A percentile compares a stretch with the other conserved stretches of the same genome.
phyloP scores from a whole-genome alignment of 441 rosid species.

The Croton setiger region DNA sequence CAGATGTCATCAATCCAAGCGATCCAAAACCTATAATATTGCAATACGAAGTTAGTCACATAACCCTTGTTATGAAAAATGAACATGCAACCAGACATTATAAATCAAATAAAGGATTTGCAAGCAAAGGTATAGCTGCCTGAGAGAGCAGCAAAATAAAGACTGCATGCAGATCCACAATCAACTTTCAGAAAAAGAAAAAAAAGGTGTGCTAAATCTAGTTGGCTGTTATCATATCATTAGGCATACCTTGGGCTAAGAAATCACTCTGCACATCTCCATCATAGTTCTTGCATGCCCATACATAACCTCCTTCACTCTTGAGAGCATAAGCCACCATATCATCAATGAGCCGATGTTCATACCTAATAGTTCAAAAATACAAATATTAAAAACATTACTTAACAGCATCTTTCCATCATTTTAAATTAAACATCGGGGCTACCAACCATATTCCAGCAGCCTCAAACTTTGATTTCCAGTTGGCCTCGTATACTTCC shows the following conservation, averaged over 20 bases:
- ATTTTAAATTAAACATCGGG: neutral
- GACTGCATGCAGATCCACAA: neutral
- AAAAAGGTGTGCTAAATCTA: neutral
- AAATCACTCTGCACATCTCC: slow-evolving; percentile 97
- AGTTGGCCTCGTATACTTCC: slow-evolving; percentile 63
- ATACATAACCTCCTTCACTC: slow-evolving; percentile 84
- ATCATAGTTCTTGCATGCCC: slow-evolving; percentile 97
- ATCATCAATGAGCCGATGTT: slow-evolving; percentile 91
- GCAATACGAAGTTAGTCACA: slow-evolving; percentile 16
- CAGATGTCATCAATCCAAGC: slow-evolving; percentile 91
- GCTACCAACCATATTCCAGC: slow-evolving; percentile 64
- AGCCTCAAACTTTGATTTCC: slow-evolving; percentile 82
- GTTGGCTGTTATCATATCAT: neutral
- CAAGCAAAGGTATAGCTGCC: neutral
- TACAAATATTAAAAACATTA: slow-evolving; percentile 13
- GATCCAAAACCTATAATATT: slow-evolving; percentile 74
- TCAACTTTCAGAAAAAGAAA: neutral
- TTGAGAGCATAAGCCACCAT: slow-evolving; percentile 92
- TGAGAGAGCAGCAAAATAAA: slow-evolving; percentile 4
- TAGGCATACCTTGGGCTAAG: slow-evolving; percentile 76
- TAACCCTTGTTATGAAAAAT: neutral
- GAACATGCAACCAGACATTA: neutral
- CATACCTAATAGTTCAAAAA: slow-evolving; percentile 52
- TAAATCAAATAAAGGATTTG: neutral
- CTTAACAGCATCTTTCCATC: neutral